Evolutionary conservation across 768 basidiomycete species (phyloP), one percentile per base, ranked within the genome.

Genomic region (Cubamyces lactineus): DNA sequence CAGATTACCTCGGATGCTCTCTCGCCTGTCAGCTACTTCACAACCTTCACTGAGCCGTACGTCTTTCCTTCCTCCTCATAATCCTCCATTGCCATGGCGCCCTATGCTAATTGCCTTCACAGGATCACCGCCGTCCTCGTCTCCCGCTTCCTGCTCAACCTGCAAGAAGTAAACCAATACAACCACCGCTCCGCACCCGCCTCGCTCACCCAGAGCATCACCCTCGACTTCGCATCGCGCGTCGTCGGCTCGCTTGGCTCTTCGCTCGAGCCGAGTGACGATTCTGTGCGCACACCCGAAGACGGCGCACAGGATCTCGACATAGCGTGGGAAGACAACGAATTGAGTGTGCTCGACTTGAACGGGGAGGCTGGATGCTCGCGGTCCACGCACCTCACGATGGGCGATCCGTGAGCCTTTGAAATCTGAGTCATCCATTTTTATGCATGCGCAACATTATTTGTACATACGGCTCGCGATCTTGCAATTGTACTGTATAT

Each of bases 41-140:
- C 60, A 6, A 42, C 47, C 26, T 61, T 61, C 60, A 61, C 53
- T 12, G 53, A 61, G 13, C 60, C 61, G 61, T 62, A 17, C 13
- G 53, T 56, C 5, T 13, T 8, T 17, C 1, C 39, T 3, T 23
- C 26, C n/a, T 13, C 12, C 28, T 0, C 24, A 17, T 23, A 21
- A 3, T 8, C 30, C 19, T 16, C 30, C 7, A 21, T n/a, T 1
- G 1, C 42, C 19, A 2, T 11, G 3, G 16, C 0, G 19, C 8
- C 24, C 8, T 3, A 7, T n/a, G 15, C 30, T 45, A 11, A 21
- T 26, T 0, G 23, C 1, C 13, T 13, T 2, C n/a, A 30, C 47
- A 62, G 61, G 13, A 42, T 62, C 48, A 54, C 61, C 19, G 61
- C 48, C 6, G 48, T 56, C 24, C 53, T 62, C n/a, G 54, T 56